phyloP scores from a whole-genome alignment of 1,284 basidiomycete genomes.

The Pseudozyma flocculosa region DNA sequence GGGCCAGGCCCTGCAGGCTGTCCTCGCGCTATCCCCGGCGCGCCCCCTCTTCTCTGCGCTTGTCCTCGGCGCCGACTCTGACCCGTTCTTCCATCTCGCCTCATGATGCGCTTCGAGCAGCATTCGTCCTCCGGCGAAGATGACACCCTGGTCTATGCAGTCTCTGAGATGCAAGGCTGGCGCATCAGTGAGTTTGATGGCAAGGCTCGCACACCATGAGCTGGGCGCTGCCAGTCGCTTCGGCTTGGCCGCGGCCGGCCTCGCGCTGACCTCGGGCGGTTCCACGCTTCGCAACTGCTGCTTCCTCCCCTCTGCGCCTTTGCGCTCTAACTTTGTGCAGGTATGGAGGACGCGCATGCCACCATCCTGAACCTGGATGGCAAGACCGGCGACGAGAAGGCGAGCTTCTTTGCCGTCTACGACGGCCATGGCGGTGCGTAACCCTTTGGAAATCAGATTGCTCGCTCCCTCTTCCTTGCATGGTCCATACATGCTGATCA shows the following conservation, averaged over 20 bases:
- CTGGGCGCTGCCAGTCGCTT: too few species aligned
- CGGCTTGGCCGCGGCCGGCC: neutral
- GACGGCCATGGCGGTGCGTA: slow-evolving; percentile 92
- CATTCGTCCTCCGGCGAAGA: slow-evolving; percentile 76
- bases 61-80: neutral
- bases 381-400: slow-evolving; percentile 47
- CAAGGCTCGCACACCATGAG: too few species aligned
- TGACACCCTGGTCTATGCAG: slow-evolving; percentile 74
- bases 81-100: neutral
- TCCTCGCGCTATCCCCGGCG: neutral
- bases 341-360: slow-evolving; percentile 98
- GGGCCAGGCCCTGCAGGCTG: too few species aligned
- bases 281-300: neutral
- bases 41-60: neutral
- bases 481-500: too few species aligned
- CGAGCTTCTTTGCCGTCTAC: slow-evolving; percentile 87
- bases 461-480: too few species aligned
- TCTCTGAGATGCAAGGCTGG: slow-evolving; percentile 99
- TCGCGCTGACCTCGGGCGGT: neutral
- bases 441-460: too few species aligned
- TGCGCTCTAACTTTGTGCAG: too few species aligned
- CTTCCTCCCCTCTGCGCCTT: slow-evolving; percentile 22
- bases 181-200: slow-evolving; percentile 93
- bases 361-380: slow-evolving; percentile 64
- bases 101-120: too few species aligned